Base-by-base conservation (phyloP, 140 eudicot genomes). In the Cichorium intybus region DNA sequence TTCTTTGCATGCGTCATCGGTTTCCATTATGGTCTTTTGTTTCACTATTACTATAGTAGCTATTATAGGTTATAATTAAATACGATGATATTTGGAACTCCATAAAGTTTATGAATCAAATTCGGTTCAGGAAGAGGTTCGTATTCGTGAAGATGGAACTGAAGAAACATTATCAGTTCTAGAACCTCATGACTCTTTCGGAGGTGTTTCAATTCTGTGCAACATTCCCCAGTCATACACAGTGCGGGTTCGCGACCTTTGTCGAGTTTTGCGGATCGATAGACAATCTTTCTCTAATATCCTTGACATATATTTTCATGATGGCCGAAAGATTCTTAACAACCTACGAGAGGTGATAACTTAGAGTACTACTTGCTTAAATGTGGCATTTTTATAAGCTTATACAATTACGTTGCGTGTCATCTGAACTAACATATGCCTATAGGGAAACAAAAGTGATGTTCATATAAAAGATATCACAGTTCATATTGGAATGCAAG, bases 221-320 rank as follows among this genome's bases (percentile, higher is more conserved):
- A 92, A 92, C 77, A 81, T 88, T 60, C 90, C 95, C 69, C 99
- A 85, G 47, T 95, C 97, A 10, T 85, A 85, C 72, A 85, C 95
- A 0, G 84, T 93, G 62, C 82, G 88, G 33, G 99, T 88, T 39
- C 53, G 81, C 23, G 95, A 86, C 49, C 79, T 84, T 10, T 85
- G 97, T 74, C 78, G 95, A 45, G 90, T 92, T 62, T 75, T 92
- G 33, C 87, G 99, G 33, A 73, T 92, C 53, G 95, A 92, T 78
- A 88, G 78, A 63, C 92, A 92, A 62, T 75, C 95, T 12, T 88
- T 92, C 68, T 65, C 95, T 63, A 85, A 75, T 66, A 88, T 86
- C 60, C 80, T 93, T 39, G 95, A 88, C 62, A 84, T 93, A 77
- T 88, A 77, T 68, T 86, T 93, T 78, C 87, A 77, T 51, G 99